Evolutionary conservation across 2,329 filamentous ascomycete species (phyloP), one percentile per base, ranked within the genome.

Genomic region (Trichoderma oligosporum): DNA sequence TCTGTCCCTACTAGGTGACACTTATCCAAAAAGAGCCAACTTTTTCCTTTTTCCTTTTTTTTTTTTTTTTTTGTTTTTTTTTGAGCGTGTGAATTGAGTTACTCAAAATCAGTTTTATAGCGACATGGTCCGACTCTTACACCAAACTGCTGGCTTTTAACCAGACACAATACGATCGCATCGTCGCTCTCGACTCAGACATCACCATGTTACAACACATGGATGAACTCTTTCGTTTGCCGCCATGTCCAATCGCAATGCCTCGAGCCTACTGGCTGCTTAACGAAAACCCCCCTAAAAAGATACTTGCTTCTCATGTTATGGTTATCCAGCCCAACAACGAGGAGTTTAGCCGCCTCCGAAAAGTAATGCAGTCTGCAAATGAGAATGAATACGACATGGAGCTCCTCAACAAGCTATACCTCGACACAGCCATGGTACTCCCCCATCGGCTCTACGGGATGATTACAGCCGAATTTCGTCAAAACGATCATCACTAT

Each of bases 161-260:
- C 58, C 82, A 87, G 52, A 82, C 81, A 0, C 76, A 84, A 56
- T 89, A 88, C 36, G 56, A 59, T 0, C 67, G 70, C 0, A 74
- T 79, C 1, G 62, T 75, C 7, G 82, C 84, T 45, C 68, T 78
- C 0, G 76, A 89, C 67, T 86, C 84, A 7, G 86, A 90, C 65
- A 76, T 82, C 20, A 81, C 81, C 1, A 71, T 90, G 3, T 76
- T 87, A 4, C 75, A 84, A 59, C 71, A 76, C 20, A 80, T 90
- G 76, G 87, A 91, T 63, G 86, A 89, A 55, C 76, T 90, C 0
- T 91, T 91, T 71, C 78, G 86, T 25, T 74, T 87, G 1, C 87
- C 87, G 0, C 67, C 73, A 1, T 77, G 80, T 1, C 74, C 80
- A 1, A 78, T 87, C 4, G 86, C 86, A 2, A 85, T 89, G 80